Conservation (phyloP, 306 rosid genomes). For the Crotalaria pallida region DNA sequence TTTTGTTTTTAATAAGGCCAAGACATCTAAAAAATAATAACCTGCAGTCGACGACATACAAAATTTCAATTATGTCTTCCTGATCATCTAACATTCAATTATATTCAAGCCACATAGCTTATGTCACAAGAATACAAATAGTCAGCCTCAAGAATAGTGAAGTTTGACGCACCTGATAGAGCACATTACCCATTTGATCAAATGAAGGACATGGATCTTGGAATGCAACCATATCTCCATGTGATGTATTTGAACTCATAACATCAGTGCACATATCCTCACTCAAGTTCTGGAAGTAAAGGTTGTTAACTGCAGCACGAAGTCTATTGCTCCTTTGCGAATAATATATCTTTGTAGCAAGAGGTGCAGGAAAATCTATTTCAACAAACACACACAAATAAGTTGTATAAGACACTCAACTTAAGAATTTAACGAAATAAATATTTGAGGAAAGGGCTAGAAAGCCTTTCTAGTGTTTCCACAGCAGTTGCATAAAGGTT, state of each 20-base stretch:
- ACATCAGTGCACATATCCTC: conserved; percentile 39
- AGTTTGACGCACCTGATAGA: conserved; percentile 35
- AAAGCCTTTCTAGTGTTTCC: conserved; percentile 17
- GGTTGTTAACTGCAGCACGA: conserved; percentile 60
- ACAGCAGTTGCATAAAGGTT: conserved; percentile 13
- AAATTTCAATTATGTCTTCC: conserved; percentile 2
- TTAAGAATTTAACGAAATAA: conserved; percentile 10
- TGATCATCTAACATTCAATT: background rate
- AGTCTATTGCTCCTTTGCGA: conserved; percentile 72
- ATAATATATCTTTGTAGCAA: conserved; percentile 85
- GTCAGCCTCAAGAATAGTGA: background rate
- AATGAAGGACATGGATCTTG: conserved; percentile 33
- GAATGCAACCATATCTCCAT: conserved; percentile 23
- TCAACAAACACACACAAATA: conserved; percentile 17
- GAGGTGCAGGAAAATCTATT: conserved; percentile 78
- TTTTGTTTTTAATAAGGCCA: background rate
- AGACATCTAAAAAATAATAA: background rate
- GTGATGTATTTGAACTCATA: conserved; percentile 30
- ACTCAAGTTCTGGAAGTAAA: conserved; percentile 51
- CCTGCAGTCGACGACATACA: background rate
- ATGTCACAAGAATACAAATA: background rate
- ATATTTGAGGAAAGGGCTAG: conserved; percentile 11
- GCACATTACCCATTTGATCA: conserved; percentile 27
- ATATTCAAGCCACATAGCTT: background rate
- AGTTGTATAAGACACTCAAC: conserved; percentile 19